phyloP scores from a whole-genome alignment of 495 filamentous ascomycete genomes.

The Penicillium antarcticum region DNA sequence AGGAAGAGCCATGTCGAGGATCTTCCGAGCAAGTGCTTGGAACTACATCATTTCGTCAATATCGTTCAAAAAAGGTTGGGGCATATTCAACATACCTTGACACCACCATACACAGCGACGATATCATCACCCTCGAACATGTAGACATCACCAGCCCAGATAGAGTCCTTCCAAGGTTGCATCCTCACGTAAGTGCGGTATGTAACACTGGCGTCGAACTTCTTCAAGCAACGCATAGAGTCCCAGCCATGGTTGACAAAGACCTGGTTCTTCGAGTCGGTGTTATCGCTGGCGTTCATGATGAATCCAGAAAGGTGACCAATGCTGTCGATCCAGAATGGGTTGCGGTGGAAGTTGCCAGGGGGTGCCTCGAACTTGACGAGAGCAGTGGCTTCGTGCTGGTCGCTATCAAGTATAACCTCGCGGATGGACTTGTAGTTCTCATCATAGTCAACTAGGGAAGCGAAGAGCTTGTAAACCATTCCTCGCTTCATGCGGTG shows the following conservation, averaged over 20 bases:
- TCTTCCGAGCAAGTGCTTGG: slow-evolving; percentile 61
- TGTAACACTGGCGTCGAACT: slow-evolving; percentile 58
- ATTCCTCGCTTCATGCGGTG: slow-evolving; percentile 65
- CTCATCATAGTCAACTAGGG: slow-evolving; percentile 65
- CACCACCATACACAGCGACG: slow-evolving; percentile 63
- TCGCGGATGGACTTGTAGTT: slow-evolving; percentile 72
- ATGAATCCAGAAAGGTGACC: slow-evolving; percentile 70
- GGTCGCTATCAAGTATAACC: slow-evolving; percentile 68
- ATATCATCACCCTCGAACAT: slow-evolving; percentile 56
- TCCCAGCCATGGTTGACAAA: slow-evolving; percentile 79
- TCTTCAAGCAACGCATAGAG: slow-evolving; percentile 65
- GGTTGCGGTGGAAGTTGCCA: slow-evolving; percentile 63
- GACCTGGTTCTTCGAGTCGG: slow-evolving; percentile 66
- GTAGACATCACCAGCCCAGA: slow-evolving; percentile 51
- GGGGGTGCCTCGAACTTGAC: slow-evolving; percentile 64
- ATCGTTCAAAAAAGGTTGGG: background rate
- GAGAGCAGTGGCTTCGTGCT: slow-evolving; percentile 67
- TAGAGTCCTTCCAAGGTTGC: slow-evolving; percentile 43
- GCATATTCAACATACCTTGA: slow-evolving; percentile 43
- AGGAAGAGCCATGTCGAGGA: slow-evolving; percentile 64
- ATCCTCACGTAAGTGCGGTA: slow-evolving; percentile 73
- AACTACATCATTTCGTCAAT: slow-evolving; percentile 43
- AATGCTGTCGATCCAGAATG: slow-evolving; percentile 70
- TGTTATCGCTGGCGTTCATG: slow-evolving; percentile 72
- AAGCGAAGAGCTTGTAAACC: slow-evolving; percentile 72